phyloP scores from a whole-genome alignment of 108 stramenopile genomes.

The Craspedostauros australis region DNA sequence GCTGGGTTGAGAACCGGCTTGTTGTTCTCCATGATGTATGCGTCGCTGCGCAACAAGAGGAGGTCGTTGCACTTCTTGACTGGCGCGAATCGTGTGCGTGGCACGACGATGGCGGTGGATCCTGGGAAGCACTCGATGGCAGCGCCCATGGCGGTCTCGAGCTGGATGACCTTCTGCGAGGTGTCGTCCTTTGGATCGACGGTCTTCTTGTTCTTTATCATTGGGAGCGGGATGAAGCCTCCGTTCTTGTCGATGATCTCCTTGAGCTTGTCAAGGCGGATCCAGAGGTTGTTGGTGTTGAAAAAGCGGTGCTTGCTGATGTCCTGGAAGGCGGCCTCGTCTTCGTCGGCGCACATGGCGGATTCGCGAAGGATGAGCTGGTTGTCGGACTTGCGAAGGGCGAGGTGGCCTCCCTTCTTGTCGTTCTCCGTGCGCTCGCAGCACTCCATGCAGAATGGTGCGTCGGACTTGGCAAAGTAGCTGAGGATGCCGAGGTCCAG shows the following conservation, averaged over 20 bases:
- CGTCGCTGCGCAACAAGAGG: slow-evolving; percentile 93
- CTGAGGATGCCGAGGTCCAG: slow-evolving; percentile 91
- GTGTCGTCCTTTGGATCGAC: slow-evolving; percentile 96
- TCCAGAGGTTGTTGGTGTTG: slow-evolving; percentile 99
- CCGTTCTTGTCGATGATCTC: slow-evolving; percentile 88
- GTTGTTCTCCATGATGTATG: slow-evolving; percentile 83
- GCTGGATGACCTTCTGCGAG: slow-evolving; percentile 89
- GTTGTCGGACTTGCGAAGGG: slow-evolving; percentile 78
- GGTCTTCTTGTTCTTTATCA: slow-evolving; percentile 98
- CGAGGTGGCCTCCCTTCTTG: slow-evolving; percentile 99
- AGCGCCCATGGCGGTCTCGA: slow-evolving; percentile 99
- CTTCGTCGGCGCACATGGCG: slow-evolving; percentile 96
- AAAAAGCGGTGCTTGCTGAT: slow-evolving; percentile 93
- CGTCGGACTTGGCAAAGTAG: slow-evolving; percentile 87
- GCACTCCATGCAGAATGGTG: slow-evolving; percentile 99
- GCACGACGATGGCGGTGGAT: slow-evolving; percentile 89
- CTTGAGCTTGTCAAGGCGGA: slow-evolving; percentile 92
- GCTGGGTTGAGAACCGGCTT: slow-evolving; percentile 88
- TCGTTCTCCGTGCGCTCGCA: slow-evolving; percentile 94
- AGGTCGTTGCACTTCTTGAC: slow-evolving; percentile 99
- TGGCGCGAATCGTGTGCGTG: slow-evolving; percentile 97
- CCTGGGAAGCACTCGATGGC: slow-evolving; percentile 98
- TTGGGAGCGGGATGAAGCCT: slow-evolving; percentile 96
- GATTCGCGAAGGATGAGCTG: slow-evolving; percentile 96
- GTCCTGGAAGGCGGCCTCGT: slow-evolving; percentile 94